A percentile compares a stretch with the other conserved stretches of the same genome.
phyloP scores from a whole-genome alignment of 805 yeast species.

The Jamesozyma jinghongensis region DNA sequence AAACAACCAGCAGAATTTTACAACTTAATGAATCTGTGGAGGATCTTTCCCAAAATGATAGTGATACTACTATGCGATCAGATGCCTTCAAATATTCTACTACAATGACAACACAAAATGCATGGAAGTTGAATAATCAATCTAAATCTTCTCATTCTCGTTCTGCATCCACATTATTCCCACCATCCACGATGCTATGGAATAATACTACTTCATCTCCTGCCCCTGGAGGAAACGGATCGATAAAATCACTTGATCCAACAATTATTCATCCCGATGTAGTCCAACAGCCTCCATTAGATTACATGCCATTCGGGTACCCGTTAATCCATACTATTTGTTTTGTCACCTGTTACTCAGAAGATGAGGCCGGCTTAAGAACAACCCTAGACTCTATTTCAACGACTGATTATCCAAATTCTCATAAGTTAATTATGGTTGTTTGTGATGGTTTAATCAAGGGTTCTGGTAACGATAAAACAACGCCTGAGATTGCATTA shows the following conservation, averaged over 20 bases:
- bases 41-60: slow-evolving; percentile 5
- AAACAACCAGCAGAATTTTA: slow-evolving; percentile 30
- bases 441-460: slow-evolving; percentile 92
- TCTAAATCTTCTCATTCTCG: slow-evolving; percentile 1
- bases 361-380: slow-evolving; percentile 77
- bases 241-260: slow-evolving; percentile 43
- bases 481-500: slow-evolving; percentile 86
- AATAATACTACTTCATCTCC: slow-evolving; percentile 7
- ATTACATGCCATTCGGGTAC: slow-evolving; percentile 76
- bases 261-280: slow-evolving; percentile 64
- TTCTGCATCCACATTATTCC: slow-evolving; percentile 5
- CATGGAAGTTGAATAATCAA: slow-evolving; percentile 14
- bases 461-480: slow-evolving; percentile 81
- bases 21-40: slow-evolving; percentile 11
- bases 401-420: slow-evolving; percentile 92
- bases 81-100: slow-evolving; percentile 24
- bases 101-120: slow-evolving; percentile 62
- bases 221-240: slow-evolving; percentile 3
- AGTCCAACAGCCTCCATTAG: slow-evolving; percentile 85
- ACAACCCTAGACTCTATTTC: slow-evolving; percentile 86
- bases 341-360: slow-evolving; percentile 90
- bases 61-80: neutral
- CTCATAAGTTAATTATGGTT: slow-evolving; percentile 78
- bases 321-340: slow-evolving; percentile 70
- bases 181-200: slow-evolving; percentile 13